These are phyloP conservation scores for Cylindrodendrum hubeiense DNA, from an alignment of 2,329 filamentous ascomycete genomes.

Conservation along the genomic window DNA sequence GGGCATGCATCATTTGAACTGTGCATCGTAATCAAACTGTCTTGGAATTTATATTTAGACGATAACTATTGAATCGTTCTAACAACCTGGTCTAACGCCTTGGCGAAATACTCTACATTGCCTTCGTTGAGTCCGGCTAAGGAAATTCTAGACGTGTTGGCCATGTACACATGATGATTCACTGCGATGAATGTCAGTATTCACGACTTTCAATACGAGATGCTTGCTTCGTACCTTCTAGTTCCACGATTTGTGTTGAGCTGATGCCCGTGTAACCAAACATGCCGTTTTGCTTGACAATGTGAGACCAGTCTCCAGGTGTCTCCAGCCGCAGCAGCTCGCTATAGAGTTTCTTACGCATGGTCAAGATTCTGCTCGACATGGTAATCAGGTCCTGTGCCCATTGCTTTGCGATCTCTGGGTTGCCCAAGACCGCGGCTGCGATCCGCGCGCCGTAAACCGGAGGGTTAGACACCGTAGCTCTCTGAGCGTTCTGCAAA, in stretches of 20 bases:
- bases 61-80: conserved; percentile 2
- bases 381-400: conserved; percentile 51
- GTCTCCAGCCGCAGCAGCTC: conserved; percentile 47
- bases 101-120: conserved; percentile 46
- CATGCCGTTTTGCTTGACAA: conserved; percentile 55
- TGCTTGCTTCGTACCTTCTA: conserved; percentile 42
- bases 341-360: conserved; percentile 50
- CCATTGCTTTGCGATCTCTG: conserved; percentile 49
- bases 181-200: conserved; percentile 35
- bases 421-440: conserved; percentile 46
- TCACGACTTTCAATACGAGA: accelerated
- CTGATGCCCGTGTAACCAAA: conserved; percentile 62
- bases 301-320: conserved; percentile 53
- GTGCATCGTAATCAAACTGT: not conserved
- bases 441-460: conserved; percentile 52
- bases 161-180: conserved; percentile 54
- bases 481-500: conserved; percentile 48
- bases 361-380: conserved; percentile 50
- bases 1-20: not conserved
- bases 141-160: conserved; percentile 53
- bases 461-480: conserved; percentile 52
- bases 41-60: not conserved
- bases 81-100: conserved; percentile 33
- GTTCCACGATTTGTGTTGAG: conserved; percentile 57
- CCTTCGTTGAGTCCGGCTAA: conserved; percentile 53